These are phyloP conservation scores for Fusarium mundagurra DNA, from an alignment of 2,329 filamentous ascomycete species.

Conservation along the genomic window DNA sequence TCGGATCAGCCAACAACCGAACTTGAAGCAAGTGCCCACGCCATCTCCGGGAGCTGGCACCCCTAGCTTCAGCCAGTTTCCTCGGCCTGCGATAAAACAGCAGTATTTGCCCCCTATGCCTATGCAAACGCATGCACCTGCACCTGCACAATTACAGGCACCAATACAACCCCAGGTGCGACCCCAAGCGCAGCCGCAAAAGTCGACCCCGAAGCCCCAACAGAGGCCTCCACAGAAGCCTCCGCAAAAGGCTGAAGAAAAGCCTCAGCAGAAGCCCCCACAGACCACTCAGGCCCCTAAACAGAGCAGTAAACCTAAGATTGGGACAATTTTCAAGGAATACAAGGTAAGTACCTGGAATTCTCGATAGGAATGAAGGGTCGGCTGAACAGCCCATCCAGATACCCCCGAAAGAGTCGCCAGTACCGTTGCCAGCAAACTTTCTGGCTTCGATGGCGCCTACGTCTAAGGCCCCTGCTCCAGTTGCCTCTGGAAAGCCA, in stretches of 20 bases:
- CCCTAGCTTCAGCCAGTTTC: slow-evolving; percentile 9
- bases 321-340: slow-evolving; percentile 39
- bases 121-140: not conserved
- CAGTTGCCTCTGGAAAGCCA: slow-evolving; percentile 25
- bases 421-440: slow-evolving; percentile 56
- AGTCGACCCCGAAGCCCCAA: not conserved
- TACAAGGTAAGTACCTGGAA: slow-evolving; percentile 48
- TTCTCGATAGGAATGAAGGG: slow-evolving; percentile 35
- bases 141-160: not conserved
- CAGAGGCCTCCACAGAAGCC: not conserved
- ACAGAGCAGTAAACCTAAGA: slow-evolving; percentile 40
- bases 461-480: slow-evolving; percentile 32
- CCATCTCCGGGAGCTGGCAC: not conserved
- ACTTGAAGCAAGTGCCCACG: not conserved
- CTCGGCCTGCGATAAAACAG: slow-evolving; percentile 35
- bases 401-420: slow-evolving; percentile 54
- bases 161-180: not conserved
- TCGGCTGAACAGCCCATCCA: slow-evolving; percentile 45
- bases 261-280: not conserved
- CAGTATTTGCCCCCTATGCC: slow-evolving; percentile 25
- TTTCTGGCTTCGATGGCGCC: slow-evolving; percentile 54
- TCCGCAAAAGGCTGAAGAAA: not conserved
- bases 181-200: not conserved
- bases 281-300: slow-evolving; percentile 5
- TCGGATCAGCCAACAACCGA: slow-evolving; percentile 15